phyloP scores from a whole-genome alignment of 352 stramenopile species.

The Pythium coloratum region DNA sequence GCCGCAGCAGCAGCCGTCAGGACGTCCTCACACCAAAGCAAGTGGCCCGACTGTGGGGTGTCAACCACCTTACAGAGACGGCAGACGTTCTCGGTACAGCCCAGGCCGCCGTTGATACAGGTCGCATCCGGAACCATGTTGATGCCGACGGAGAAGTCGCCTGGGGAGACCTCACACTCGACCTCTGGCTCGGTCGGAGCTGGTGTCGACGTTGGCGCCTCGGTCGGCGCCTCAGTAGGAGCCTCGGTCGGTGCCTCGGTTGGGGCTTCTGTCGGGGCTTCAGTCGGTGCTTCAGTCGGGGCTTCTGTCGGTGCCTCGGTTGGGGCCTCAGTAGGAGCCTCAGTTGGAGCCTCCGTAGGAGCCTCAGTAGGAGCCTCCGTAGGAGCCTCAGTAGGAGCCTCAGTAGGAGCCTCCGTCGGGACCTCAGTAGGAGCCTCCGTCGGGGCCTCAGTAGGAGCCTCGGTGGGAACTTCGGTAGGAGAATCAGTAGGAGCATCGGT shows the following conservation, averaged over 20 bases:
- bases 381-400: background rate
- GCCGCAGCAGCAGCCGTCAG: background rate
- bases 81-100: slow-evolving; percentile 29
- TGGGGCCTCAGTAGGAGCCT: background rate
- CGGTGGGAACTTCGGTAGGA: background rate
- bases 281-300: background rate
- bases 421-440: background rate
- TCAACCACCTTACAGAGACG: slow-evolving; percentile 28
- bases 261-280: background rate
- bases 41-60: slow-evolving; percentile 15
- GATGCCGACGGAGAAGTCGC: slow-evolving; percentile 25
- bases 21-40: slow-evolving; percentile 20
- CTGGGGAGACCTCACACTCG: slow-evolving; percentile 12
- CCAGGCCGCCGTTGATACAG: slow-evolving; percentile 27
- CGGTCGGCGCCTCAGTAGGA: background rate
- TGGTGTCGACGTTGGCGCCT: background rate
- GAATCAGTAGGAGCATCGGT: background rate
- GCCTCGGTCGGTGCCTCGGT: background rate
- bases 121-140: slow-evolving; percentile 23
- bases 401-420: background rate
- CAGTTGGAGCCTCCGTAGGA: background rate
- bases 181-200: background rate
- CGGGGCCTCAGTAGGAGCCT: background rate
- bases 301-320: slow-evolving; percentile 1
- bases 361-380: background rate